phyloP scores from a whole-genome alignment of 2,329 filamentous ascomycete genomes.

The Sarocladiaceae sp. region DNA sequence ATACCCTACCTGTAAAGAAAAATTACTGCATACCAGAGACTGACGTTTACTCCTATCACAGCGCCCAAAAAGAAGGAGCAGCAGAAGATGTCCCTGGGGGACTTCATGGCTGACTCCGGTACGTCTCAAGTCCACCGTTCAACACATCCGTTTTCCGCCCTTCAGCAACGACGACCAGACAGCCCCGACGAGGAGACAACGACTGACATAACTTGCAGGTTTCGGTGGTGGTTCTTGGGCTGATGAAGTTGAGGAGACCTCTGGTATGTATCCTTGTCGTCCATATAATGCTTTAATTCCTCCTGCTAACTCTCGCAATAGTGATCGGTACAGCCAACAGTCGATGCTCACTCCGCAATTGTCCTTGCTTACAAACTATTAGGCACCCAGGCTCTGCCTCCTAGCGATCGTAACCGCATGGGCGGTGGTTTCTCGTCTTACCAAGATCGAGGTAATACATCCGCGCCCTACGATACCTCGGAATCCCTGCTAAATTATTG shows the following conservation, averaged over 20 bases:
- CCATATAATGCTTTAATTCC: slow-evolving; percentile 10
- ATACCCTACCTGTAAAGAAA: not conserved
- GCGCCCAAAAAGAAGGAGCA: slow-evolving; percentile 90
- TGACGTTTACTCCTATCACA: slow-evolving; percentile 32
- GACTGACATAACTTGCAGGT: slow-evolving; percentile 23
- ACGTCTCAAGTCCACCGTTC: slow-evolving; percentile 34
- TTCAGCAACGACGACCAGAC: not conserved
- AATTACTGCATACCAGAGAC: not conserved
- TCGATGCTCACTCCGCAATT: not conserved
- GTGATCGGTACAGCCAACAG: slow-evolving; percentile 27
- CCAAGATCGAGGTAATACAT: slow-evolving; percentile 39
- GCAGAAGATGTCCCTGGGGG: slow-evolving; percentile 96
- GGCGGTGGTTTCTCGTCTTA: slow-evolving; percentile 32
- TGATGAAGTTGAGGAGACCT: slow-evolving; percentile 94
- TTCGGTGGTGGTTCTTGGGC: slow-evolving; percentile 81
- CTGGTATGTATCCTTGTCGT: slow-evolving; percentile 57
- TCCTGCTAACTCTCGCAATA: slow-evolving; percentile 26
- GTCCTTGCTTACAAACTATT: not conserved
- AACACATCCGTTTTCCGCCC: slow-evolving; percentile 4
- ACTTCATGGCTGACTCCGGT: slow-evolving; percentile 93
- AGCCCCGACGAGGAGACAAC: not conserved
- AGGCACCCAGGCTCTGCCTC: slow-evolving; percentile 56
- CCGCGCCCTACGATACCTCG: not conserved
- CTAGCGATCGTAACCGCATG: slow-evolving; percentile 40
- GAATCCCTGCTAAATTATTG: slow-evolving; percentile 16